A percentile compares a stretch with the other conserved stretches of the same genome.
These are phyloP conservation scores for Talaromyces amestolkiae DNA, from an alignment of 2,329 filamentous ascomycete species.

Conservation along the genomic window DNA sequence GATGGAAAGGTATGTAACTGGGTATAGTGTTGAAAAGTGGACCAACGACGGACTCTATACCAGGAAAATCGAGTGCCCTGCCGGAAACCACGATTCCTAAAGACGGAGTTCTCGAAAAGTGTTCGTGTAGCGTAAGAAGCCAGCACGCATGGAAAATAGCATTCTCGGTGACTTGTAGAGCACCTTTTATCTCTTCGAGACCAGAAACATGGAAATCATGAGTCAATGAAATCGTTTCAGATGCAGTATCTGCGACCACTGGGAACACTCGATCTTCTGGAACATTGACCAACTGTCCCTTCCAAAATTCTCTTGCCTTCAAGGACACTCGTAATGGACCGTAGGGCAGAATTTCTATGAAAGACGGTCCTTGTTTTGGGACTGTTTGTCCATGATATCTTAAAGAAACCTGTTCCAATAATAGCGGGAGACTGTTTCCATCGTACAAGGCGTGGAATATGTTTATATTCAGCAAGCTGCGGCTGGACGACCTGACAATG, in stretches of 20 bases:
- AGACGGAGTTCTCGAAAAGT: constrained; percentile 50
- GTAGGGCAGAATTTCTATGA: constrained; percentile 64
- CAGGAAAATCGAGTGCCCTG: constrained; percentile 64
- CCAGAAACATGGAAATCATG: constrained; percentile 34
- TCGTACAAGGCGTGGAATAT: constrained; percentile 89
- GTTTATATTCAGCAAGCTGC: constrained; percentile 56
- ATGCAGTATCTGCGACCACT: constrained; percentile 24
- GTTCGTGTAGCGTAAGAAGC: constrained; percentile 59
- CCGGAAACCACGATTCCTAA: constrained; percentile 79
- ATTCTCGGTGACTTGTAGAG: constrained; percentile 72
- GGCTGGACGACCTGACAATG: constrained; percentile 27
- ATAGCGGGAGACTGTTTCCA: constrained; percentile 69
- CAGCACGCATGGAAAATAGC: constrained; percentile 74
- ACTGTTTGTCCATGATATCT: constrained; percentile 46
- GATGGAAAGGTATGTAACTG: constrained; percentile 54
- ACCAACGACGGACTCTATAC: constrained; percentile 67
- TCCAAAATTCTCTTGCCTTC: constrained; percentile 67
- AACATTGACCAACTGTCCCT: constrained; percentile 49
- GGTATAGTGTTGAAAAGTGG: constrained; percentile 90
- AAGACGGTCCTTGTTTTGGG: constrained; percentile 47
- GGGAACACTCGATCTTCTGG: constrained; percentile 29
- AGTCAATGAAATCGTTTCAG: constrained; percentile 22
- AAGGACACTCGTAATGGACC: constrained; percentile 61
- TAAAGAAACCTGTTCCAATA: constrained; percentile 59
- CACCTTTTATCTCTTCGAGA: constrained; percentile 55